These are phyloP conservation scores for Dillenia suffruticosa DNA, from an alignment of 164 flowering plant genomes.

Conservation along the genomic window DNA sequence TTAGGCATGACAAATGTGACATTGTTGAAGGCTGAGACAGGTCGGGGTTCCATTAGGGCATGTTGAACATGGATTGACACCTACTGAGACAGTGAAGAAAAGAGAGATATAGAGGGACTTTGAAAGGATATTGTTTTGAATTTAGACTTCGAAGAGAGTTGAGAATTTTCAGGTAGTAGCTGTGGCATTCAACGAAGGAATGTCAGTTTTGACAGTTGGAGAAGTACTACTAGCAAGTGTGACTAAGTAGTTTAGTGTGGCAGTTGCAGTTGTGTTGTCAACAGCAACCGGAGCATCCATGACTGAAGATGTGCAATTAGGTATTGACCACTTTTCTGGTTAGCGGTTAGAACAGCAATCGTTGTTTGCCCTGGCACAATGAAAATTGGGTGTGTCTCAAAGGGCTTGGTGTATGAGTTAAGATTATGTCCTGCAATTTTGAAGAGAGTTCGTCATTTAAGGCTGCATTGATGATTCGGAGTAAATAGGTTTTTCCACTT, in stretches of 20 bases:
- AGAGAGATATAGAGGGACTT: slow-evolving; percentile 29
- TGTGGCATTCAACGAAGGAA: slow-evolving; percentile 34
- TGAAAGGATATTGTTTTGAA: slow-evolving; percentile 31
- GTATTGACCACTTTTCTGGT: slow-evolving; percentile 27
- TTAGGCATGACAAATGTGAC: slow-evolving; percentile 41
- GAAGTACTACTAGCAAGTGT: slow-evolving; percentile 5
- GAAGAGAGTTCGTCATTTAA: slow-evolving; percentile 56
- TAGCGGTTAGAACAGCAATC: slow-evolving; percentile 26
- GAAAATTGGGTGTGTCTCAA: slow-evolving; percentile 33
- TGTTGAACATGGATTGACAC: slow-evolving; percentile 33
- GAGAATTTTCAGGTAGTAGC: slow-evolving; percentile 7
- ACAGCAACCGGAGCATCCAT: slow-evolving; percentile 36
- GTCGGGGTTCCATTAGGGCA: slow-evolving; percentile 31
- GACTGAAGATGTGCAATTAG: slow-evolving; percentile 34
- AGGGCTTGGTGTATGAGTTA: slow-evolving; percentile 46
- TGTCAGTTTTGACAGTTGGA: slow-evolving; percentile 9
- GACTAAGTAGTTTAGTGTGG: slow-evolving; percentile 23
- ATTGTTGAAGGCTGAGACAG: slow-evolving; percentile 32
- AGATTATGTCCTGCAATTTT: slow-evolving; percentile 44
- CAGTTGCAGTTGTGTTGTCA: slow-evolving; percentile 28
- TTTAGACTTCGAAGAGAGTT: slow-evolving; percentile 36
- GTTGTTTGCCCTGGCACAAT: slow-evolving; percentile 57
- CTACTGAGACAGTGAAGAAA: slow-evolving; percentile 34
- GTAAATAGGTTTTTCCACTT: slow-evolving; percentile 44
- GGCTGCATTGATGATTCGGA: slow-evolving; percentile 53